Base-by-base conservation (phyloP, 805 yeast species). In the Starmerella bacillaris region DNA sequence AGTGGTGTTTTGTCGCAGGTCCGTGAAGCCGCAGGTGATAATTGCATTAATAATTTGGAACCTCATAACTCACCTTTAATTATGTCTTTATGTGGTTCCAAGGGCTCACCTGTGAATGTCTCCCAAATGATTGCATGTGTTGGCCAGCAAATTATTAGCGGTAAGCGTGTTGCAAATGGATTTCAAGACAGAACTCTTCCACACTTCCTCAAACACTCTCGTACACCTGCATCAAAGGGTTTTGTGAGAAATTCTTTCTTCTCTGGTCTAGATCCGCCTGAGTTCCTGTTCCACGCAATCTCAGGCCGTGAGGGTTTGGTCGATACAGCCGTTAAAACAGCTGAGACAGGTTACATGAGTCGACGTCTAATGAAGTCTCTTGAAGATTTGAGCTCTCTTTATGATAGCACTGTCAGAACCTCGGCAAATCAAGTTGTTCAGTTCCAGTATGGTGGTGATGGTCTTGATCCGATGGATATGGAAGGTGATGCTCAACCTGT, bases 151-250 rank as follows among this genome's bases (percentile, higher is more conserved):
- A 89, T 89, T 63, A 89, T 89, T 48, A 75, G 94, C 3, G 99
- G 99, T 58, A 79, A 82, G 55, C 92, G 99, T 69, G 98, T 89
- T 42, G 96, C 98, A 18, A 94, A 89, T 65, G 99, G 99, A n/a
- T 89, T 89, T 68, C 96, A 89, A 58, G 96, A 89, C 60, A 74
- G 99, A 59, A 82, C 98, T 0, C 63, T 89, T 47, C 99, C 99
- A 9, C 99, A 89, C 60, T 89, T 89, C 63, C 73, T 80, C 32
- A 89, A 92, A 59, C 78, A 78, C 57, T 84, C 96, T 45, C 84
- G 86, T 56, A 80, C 95, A 28, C 98, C 98, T 1, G 94, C 86
- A 45, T 80, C 94, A 5, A 89, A 89, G 59, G 99, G 99, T 51
- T 89, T 89, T 51, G 98, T 89, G 18, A 68, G 94, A 57, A 86